Base-by-base conservation (phyloP, 1,284 basidiomycete genomes). In the Cutaneotrichosporon sp. region DNA sequence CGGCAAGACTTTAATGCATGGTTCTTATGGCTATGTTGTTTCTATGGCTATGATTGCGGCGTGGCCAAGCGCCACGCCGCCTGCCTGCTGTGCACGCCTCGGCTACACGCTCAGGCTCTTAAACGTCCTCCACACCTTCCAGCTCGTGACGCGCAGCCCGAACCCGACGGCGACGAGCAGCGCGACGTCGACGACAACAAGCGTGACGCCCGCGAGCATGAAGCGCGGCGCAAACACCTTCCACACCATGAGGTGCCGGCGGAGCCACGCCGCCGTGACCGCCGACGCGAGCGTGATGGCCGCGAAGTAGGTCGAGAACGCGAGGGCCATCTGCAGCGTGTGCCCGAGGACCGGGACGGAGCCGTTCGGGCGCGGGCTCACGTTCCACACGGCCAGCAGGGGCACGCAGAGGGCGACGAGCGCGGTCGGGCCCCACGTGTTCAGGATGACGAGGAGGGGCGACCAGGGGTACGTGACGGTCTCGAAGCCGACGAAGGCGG, bases 161-260 rank as follows among this genome's bases (percentile, higher is more conserved):
- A 80, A 58, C 0, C 64, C 71, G 9, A 82, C 62, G 0, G 76
- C 82, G 24, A 83, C 24, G 10, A 84, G 54, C 11, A 82, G 58
- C 6, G 75, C 76, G 2, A 83, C 14, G 69, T 85, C 83, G 6
- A 82, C 78, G 0, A 78, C 66, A 7, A 85, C 59, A 31, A 83
- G 67, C 14, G 74, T 75, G 4, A 82, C 73, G 0, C 84, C 89
- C 0, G 86, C 89, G 16, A 86, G 76, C 88, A 97, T 95, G 75
- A 95, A 95, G 62, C 95, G 82, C 55, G 97, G 97, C 31, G 94
- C 94, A 75, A 98, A 99, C 6, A 97, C 89, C 80, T 98, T 98
- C 93, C 95, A 99, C 38, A 98, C 93, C 95, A 99, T 98, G 68
- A 99, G 79, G 78, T 99, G 97, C 45, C 95, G 78, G 60, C 93